Evolutionary conservation across 2,329 filamentous ascomycete species (phyloP), one percentile per base, ranked within the genome.

Genomic region (Rutstroemia sp.): DNA sequence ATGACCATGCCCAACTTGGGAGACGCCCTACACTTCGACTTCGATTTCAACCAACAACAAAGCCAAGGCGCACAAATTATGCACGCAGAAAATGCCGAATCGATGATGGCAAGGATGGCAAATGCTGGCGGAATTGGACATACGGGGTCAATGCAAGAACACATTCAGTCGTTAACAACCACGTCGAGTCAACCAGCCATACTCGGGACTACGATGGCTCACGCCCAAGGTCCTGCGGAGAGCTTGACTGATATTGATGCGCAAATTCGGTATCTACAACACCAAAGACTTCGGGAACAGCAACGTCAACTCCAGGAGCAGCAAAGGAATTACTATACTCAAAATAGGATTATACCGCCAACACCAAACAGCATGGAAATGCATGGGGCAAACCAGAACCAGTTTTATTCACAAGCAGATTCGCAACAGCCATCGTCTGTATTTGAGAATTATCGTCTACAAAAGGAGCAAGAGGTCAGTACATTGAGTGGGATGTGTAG

Each of bases 351-450:
- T 52, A 81, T 90, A 7, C 89, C 89, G 5, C 88, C 88, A 2
- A 94, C 89, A 14, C 89, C 89, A 0, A 89, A 88, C 68, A 92
- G 89, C 68, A 78, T 90, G 25, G 88, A 92, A 67, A 81, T 92
- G 72, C 84, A 87, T 63, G 69, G 80, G 75, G 66, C 81, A 65
- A 76, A 63, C 69, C 68, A 58, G 27, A n/a, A n/a, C 16, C 80
- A 81, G 56, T 84, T 77, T 62, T 90, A 85, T 67, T 75, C 82
- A 40, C 77, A 81, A 55, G 75, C 77, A 54, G 66, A 69, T 57
- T 68, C 73, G 47, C 78, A 82, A 61, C 78, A 82, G 48, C 44
- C 27, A 8, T 80, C 84, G 40, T 76, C 81, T 52, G 77, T 87
- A 64, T 85, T 84, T 63, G 86, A 91, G 58, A 75, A 78, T 51